Conservation (phyloP, 495 filamentous ascomycete species). For the Symbiotaphrina buchneri region DNA sequence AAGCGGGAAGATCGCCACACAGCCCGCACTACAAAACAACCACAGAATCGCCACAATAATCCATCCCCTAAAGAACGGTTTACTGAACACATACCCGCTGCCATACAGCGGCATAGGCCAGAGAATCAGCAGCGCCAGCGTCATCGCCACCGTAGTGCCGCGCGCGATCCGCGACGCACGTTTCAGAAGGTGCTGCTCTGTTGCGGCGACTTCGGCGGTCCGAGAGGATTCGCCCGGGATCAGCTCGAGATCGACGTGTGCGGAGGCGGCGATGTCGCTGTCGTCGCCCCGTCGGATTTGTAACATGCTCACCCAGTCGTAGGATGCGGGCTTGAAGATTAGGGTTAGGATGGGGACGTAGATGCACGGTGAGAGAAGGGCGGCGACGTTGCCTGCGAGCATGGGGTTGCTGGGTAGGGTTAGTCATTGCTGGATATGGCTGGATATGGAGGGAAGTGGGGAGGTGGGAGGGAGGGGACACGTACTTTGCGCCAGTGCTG, state of each 20-base stretch:
- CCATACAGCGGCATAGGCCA: constrained; percentile 97
- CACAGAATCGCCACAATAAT: constrained; percentile 68
- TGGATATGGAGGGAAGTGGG: background rate
- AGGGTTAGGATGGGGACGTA: constrained; percentile 65
- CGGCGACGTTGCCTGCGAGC: constrained; percentile 69
- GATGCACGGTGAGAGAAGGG: constrained; percentile 56
- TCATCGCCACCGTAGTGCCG: constrained; percentile 50
- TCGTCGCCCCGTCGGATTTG: constrained; percentile 68
- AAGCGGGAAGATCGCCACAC: constrained; percentile 62
- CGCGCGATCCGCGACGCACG: constrained; percentile 62
- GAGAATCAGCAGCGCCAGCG: constrained; percentile 54
- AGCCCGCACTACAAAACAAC: constrained; percentile 49
- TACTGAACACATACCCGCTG: constrained; percentile 65
- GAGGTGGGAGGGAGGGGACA: constrained; percentile 1
- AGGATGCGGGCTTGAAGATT: constrained; percentile 52
- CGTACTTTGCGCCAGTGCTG: constrained; percentile 54
- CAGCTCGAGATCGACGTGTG: constrained; percentile 40
- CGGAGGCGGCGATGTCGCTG: constrained; percentile 24
- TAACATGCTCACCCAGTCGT: constrained; percentile 79
- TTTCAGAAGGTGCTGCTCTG: constrained; percentile 45
- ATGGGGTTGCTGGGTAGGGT: constrained; percentile 37
- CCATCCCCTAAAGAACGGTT: constrained; percentile 87
- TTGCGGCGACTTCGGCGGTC: constrained; percentile 19
- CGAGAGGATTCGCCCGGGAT: constrained; percentile 28
- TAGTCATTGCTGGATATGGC: background rate